Conservation (phyloP, 2,329 filamentous ascomycete genomes). For the Cylindrodendrum hubeiense region DNA sequence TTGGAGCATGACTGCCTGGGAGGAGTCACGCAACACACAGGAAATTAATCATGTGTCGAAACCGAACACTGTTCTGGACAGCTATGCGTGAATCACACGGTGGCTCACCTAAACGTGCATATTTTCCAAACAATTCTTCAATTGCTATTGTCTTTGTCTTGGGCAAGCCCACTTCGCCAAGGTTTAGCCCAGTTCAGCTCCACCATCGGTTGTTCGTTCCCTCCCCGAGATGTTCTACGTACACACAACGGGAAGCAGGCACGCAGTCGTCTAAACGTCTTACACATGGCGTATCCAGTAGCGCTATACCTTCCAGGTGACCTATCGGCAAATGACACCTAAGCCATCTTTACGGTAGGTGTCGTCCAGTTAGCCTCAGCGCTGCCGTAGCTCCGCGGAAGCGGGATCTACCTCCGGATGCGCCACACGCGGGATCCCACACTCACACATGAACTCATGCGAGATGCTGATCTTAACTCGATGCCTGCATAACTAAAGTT, state of each 20-base stretch:
- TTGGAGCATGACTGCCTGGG: not conserved
- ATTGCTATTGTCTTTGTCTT: not conserved
- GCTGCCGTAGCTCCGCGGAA: not conserved
- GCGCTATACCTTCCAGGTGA: not conserved
- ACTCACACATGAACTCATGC: not conserved
- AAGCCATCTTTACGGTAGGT: not conserved
- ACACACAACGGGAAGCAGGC: not conserved
- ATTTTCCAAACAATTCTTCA: not conserved
- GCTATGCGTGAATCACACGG: not conserved
- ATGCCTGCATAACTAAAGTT: constrained; percentile 11
- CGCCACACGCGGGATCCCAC: not conserved
- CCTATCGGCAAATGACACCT: not conserved
- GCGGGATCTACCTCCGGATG: not conserved
- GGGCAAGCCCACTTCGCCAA: not conserved
- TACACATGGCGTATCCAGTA: not conserved
- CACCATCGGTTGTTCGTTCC: not conserved
- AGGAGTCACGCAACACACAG: not conserved
- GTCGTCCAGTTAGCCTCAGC: not conserved
- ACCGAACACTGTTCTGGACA: not conserved
- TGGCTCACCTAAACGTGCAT: not conserved
- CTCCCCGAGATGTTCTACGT: not conserved
- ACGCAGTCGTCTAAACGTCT: not conserved
- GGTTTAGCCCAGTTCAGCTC: not conserved
- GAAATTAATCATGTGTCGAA: not conserved
- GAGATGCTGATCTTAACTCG: constrained; percentile 13